Evolutionary conservation across 139 green algal species (phyloP).

Genomic region (Zygnema cylindricum): DNA sequence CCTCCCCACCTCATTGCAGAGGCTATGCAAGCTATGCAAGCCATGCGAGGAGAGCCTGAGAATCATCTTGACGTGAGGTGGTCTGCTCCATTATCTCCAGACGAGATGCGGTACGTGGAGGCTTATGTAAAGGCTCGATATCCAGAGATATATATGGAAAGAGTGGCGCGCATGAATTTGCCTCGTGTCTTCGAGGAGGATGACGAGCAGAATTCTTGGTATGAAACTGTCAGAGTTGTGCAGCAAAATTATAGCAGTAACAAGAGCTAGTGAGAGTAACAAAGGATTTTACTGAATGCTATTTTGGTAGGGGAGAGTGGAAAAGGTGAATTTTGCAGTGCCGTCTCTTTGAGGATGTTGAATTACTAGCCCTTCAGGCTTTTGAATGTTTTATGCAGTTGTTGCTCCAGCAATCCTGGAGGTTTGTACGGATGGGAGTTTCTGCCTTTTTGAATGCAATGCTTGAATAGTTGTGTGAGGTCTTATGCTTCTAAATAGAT

Average conservation of each 20-base stretch:
- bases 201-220: background rate
- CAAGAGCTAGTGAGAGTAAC: too few relatives aligned
- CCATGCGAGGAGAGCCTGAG: background rate
- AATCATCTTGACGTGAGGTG: constrained; percentile 18
- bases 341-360: background rate
- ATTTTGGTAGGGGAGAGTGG: background rate
- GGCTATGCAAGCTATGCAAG: constrained; percentile 11
- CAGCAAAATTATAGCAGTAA: background rate
- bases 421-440: too few relatives aligned
- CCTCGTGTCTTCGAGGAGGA: constrained; percentile 5
- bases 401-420: too few relatives aligned
- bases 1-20: constrained; percentile 26
- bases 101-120: constrained; percentile 33
- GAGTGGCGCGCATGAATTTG: constrained; percentile 19
- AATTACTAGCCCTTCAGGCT: background rate
- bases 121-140: constrained; percentile 40
- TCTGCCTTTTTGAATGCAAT: too few relatives aligned
- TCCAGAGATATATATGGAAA: constrained; percentile 31
- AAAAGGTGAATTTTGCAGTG: background rate
- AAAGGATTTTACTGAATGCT: too few relatives aligned
- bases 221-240: background rate
- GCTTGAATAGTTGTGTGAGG: too few relatives aligned
- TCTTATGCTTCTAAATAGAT: too few relatives aligned
- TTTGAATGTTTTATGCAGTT: background rate
- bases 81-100: constrained; percentile 13